Conservation (phyloP, 371 early-diverging fungal genomes). For the Synchytrium microbalum region DNA sequence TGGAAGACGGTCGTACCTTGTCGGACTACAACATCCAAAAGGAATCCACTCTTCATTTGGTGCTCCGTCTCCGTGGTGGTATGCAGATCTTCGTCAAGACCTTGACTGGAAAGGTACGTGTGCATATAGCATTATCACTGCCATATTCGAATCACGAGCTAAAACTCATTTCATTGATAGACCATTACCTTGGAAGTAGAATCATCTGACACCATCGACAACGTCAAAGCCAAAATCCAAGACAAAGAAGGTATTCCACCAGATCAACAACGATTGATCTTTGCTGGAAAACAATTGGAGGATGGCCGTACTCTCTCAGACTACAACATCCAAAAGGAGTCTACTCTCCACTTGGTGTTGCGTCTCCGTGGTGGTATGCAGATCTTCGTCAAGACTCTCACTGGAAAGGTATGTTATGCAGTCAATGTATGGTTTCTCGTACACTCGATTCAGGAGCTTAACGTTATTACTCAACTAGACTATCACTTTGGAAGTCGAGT, state of each 20-base stretch:
- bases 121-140: conserved; percentile 17
- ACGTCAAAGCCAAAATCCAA: conserved; percentile 65
- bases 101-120: conserved; percentile 73
- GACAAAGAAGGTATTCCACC: conserved; percentile 69
- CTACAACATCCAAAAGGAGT: conserved; percentile 77
- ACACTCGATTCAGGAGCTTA: conserved; percentile 92
- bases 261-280: conserved; percentile 52
- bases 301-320: conserved; percentile 35
- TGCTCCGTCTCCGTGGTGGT: conserved; percentile 60
- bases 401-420: conserved; percentile 94
- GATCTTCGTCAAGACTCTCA: conserved; percentile 93
- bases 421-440: too few species aligned
- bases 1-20: conserved; percentile 84
- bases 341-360: conserved; percentile 67
- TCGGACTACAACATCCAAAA: conserved; percentile 78
- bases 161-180: not conserved
- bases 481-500: conserved; percentile 90
- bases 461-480: conserved; percentile 96
- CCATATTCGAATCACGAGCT: not conserved
- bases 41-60: conserved; percentile 65
- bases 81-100: conserved; percentile 73
- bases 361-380: conserved; percentile 69
- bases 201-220: conserved; percentile 51
- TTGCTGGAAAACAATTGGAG: conserved; percentile 51
- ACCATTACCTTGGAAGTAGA: conserved; percentile 49